A percentile compares a stretch with the other conserved stretches of the same genome.
These are phyloP conservation scores for Phaffia rhodozyma DNA, from an alignment of 1,284 basidiomycete genomes.

Conservation along the genomic window DNA sequence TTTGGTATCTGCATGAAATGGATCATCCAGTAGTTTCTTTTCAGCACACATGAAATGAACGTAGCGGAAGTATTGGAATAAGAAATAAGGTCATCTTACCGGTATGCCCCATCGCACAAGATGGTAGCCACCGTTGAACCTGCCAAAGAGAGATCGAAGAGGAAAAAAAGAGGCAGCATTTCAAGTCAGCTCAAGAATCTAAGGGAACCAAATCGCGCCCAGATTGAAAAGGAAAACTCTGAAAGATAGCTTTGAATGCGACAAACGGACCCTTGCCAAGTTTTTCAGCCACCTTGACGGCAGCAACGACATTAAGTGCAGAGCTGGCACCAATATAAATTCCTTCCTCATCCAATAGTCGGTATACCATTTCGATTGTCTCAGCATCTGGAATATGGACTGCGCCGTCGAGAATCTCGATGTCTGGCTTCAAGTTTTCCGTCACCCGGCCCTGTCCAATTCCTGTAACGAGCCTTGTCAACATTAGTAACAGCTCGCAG, in stretches of 20 bases:
- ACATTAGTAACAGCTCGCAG: not conserved
- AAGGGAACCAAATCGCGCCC: slow-evolving; percentile 1
- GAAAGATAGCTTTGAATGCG: not conserved
- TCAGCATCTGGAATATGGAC: slow-evolving; percentile 80
- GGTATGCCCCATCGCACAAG: slow-evolving; percentile 87
- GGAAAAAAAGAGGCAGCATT: not conserved
- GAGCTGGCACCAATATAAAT: slow-evolving; percentile 93
- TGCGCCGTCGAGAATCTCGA: slow-evolving; percentile 67
- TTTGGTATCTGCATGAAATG: slow-evolving; percentile 55
- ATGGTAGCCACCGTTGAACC: slow-evolving; percentile 82
- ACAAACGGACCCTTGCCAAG: slow-evolving; percentile 45
- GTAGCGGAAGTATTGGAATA: not conserved
- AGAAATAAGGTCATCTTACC: slow-evolving; percentile 32
- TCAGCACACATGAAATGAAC: not conserved
- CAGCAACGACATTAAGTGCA: slow-evolving; percentile 90
- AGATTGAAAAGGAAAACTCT: not conserved
- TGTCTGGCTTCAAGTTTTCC: slow-evolving; percentile 78
- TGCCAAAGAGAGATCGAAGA: slow-evolving; percentile 27
- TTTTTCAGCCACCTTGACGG: slow-evolving; percentile 71
- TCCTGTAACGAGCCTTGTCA: slow-evolving; percentile 40
- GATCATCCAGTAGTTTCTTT: not conserved
- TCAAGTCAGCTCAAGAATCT: slow-evolving; percentile 1
- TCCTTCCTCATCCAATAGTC: slow-evolving; percentile 82
- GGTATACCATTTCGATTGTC: slow-evolving; percentile 86
- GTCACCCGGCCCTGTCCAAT: slow-evolving; percentile 97